Evolutionary conservation across 768 basidiomycete genomes (phyloP).

Genomic region (Cantharellus cinnabarinus): DNA sequence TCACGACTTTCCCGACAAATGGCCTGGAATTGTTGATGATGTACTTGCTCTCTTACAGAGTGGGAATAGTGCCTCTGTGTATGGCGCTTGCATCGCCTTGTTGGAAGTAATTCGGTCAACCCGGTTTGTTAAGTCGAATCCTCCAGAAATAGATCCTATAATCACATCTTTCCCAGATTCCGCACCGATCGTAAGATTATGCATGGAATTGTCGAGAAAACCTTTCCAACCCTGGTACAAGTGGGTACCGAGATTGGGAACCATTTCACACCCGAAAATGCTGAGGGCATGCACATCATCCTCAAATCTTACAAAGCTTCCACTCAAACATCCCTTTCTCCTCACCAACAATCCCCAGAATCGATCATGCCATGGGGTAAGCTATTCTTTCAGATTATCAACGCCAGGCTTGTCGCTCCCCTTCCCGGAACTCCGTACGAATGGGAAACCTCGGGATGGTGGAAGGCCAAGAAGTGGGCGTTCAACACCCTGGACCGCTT

Average conservation of each 20-base stretch:
- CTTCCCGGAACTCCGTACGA: slow-evolving; percentile 57
- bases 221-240: slow-evolving; percentile 59
- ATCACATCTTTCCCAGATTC: slow-evolving; percentile 28
- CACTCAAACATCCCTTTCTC: slow-evolving; percentile 50
- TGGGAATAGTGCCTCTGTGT: slow-evolving; percentile 46
- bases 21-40: slow-evolving; percentile 48
- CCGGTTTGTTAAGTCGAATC: slow-evolving; percentile 25
- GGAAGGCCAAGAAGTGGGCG: slow-evolving; percentile 88
- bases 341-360: slow-evolving; percentile 52
- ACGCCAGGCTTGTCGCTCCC: slow-evolving; percentile 35
- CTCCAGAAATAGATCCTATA: background rate
- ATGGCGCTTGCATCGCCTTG: slow-evolving; percentile 59
- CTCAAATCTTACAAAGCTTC: slow-evolving; percentile 74
- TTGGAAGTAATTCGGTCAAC: slow-evolving; percentile 64
- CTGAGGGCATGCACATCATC: slow-evolving; percentile 67
- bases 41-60: slow-evolving; percentile 45
- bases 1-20: slow-evolving; percentile 59
- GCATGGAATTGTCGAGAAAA: slow-evolving; percentile 32
- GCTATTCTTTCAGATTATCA: slow-evolving; percentile 62
- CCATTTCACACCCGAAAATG: slow-evolving; percentile 41
- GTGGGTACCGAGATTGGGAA: slow-evolving; percentile 52
- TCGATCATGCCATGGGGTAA: slow-evolving; percentile 77
- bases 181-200: slow-evolving; percentile 41
- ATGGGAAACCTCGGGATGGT: slow-evolving; percentile 66
- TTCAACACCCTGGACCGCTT: slow-evolving; percentile 58